A percentile compares a stretch with the other conserved stretches of the same genome.
These are phyloP conservation scores for Ustilago shanxiensis DNA, from an alignment of 1,284 basidiomycete species.

Conservation along the genomic window DNA sequence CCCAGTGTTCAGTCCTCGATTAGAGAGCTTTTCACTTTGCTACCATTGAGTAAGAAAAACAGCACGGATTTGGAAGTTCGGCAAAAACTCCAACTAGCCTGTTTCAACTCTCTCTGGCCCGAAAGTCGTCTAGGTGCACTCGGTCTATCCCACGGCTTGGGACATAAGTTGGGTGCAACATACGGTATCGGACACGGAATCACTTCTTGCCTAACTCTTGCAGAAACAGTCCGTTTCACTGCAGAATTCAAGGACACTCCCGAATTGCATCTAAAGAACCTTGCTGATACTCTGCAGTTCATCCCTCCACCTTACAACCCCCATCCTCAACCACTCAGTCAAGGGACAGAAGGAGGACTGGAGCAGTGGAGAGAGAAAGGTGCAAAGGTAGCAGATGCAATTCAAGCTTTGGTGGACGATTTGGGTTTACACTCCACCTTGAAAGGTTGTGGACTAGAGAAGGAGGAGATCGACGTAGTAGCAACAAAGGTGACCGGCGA, in stretches of 20 bases:
- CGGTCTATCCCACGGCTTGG: conserved; percentile 77
- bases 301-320: conserved; percentile 54
- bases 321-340: conserved; percentile 16
- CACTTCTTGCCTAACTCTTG: conserved; percentile 82
- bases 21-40: conserved; percentile 80
- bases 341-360: conserved; percentile 4
- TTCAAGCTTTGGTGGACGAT: conserved; percentile 72
- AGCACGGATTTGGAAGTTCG: conserved; percentile 76
- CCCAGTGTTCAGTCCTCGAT: conserved; percentile 69
- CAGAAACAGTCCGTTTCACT: conserved; percentile 26
- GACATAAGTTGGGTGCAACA: conserved; percentile 80
- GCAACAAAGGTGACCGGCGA: conserved; percentile 72
- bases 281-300: conserved; percentile 53
- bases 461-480: conserved; percentile 74
- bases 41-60: conserved; percentile 77
- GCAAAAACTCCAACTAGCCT: conserved; percentile 80
- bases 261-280: conserved; percentile 44
- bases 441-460: conserved; percentile 76
- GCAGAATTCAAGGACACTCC: conserved; percentile 30
- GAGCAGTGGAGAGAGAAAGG: conserved; percentile 28
- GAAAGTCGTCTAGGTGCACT: conserved; percentile 75
- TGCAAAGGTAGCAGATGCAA: conserved; percentile 40
- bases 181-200: conserved; percentile 85
- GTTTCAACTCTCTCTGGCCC: conserved; percentile 82
- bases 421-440: conserved; percentile 76